phyloP scores from a whole-genome alignment of 257 asterid genomes.

The Jacaranda copaia region DNA sequence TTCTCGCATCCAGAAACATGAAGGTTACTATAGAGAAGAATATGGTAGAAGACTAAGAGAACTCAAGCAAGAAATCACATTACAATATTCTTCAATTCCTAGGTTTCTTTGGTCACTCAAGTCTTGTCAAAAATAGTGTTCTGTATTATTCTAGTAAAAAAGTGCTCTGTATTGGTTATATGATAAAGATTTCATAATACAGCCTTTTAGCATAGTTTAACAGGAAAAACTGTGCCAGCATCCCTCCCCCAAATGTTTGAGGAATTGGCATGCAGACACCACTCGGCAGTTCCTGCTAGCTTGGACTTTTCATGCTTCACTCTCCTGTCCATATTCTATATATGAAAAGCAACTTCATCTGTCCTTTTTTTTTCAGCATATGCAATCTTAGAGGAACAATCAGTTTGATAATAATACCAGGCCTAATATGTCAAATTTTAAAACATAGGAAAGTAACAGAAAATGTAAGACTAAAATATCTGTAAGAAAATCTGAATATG shows the following conservation, averaged over 20 bases:
- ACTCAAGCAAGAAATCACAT: neutral
- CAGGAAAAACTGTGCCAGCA: neutral
- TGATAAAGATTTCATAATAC: neutral
- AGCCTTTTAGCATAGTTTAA: neutral
- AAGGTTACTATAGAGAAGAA: neutral
- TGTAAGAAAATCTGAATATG: neutral
- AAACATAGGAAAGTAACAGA: neutral
- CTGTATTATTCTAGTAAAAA: neutral
- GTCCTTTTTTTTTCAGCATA: neutral
- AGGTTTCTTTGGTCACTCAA: neutral
- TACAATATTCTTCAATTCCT: neutral
- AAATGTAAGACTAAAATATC: neutral
- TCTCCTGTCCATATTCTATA: too few relatives aligned
- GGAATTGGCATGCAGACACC: neutral
- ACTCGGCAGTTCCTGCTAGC: neutral
- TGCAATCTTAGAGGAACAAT: neutral
- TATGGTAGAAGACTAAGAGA: neutral
- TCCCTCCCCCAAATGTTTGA: neutral
- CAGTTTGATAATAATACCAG: neutral
- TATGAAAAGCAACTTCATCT: neutral
- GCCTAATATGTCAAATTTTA: neutral
- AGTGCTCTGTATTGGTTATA: neutral
- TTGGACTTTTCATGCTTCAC: neutral
- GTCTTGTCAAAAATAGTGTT: neutral
- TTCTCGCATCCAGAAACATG: slow-evolving; percentile 1